phyloP scores from a whole-genome alignment of 108 stramenopile genomes.

The Craspedostauros australis region DNA sequence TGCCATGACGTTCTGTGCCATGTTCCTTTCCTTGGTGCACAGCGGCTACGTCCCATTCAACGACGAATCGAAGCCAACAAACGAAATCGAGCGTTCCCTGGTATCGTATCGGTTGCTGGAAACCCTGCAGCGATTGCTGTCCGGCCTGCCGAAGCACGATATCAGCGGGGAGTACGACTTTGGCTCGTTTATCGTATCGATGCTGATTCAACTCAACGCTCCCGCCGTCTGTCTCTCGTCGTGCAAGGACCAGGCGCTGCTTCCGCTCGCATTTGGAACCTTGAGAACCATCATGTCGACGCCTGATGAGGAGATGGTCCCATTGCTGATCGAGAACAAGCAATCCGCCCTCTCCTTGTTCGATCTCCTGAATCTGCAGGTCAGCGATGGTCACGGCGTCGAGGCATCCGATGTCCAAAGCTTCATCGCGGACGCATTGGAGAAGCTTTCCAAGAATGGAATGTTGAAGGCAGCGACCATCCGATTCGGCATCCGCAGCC shows the following conservation, averaged over 20 bases:
- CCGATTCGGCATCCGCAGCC: slow-evolving; percentile 42
- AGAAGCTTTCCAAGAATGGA: slow-evolving; percentile 49
- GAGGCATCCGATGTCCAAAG: slow-evolving; percentile 30
- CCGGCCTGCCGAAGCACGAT: no score
- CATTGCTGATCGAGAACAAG: slow-evolving; percentile 48
- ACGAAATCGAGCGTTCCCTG: no score
- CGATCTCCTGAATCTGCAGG: slow-evolving; percentile 51
- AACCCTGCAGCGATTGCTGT: no score
- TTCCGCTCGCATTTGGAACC: slow-evolving; percentile 50
- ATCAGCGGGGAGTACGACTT: no score
- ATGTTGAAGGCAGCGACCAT: slow-evolving; percentile 46
- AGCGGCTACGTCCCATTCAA: slow-evolving; percentile 32
- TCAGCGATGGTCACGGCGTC: slow-evolving; percentile 7
- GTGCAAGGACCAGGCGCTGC: slow-evolving; percentile 49
- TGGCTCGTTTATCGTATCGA: slow-evolving; percentile 31
- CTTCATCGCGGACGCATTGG: slow-evolving; percentile 43
- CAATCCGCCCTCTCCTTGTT: slow-evolving; percentile 51
- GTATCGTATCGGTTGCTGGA: slow-evolving; percentile 53
- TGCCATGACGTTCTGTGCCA: no score
- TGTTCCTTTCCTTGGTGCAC: slow-evolving; percentile 34
- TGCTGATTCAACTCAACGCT: slow-evolving; percentile 52
- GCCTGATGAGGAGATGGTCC: slow-evolving; percentile 43
- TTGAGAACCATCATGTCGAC: slow-evolving; percentile 34
- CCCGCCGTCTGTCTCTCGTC: slow-evolving; percentile 50
- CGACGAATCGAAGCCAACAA: no score